Evolutionary conservation across 352 stramenopile genomes (phyloP).

Genomic region (Globisporangium mamillatum): DNA sequence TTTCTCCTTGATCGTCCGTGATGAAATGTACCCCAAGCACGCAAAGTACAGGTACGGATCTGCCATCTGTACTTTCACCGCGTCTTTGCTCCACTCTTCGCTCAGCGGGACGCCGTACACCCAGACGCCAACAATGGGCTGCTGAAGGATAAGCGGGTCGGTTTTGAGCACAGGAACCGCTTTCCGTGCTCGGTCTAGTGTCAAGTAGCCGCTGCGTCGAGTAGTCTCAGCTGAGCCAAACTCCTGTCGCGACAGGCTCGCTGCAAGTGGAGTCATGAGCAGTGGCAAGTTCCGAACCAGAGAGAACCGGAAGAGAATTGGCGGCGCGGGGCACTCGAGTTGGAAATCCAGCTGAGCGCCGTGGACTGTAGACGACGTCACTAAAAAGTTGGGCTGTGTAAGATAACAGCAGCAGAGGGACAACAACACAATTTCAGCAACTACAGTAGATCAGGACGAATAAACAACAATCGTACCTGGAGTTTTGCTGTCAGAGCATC

Average conservation of each 20-base stretch:
- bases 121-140: slow-evolving; percentile 72
- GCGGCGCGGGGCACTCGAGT: slow-evolving; percentile 34
- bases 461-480: slow-evolving; percentile 15
- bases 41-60: slow-evolving; percentile 61
- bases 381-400: slow-evolving; percentile 25
- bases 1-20: slow-evolving; percentile 55
- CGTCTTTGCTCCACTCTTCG: slow-evolving; percentile 43
- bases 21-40: slow-evolving; percentile 54
- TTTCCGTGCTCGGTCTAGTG: slow-evolving; percentile 71
- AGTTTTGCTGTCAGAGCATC: slow-evolving; percentile 35
- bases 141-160: slow-evolving; percentile 63
- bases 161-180: slow-evolving; percentile 70
- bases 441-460: neutral
- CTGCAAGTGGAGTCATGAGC: slow-evolving; percentile 71
- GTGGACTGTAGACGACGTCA: slow-evolving; percentile 34
- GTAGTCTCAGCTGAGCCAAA: slow-evolving; percentile 32
- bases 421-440: no score
- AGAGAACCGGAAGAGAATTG: slow-evolving; percentile 46
- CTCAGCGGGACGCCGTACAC: slow-evolving; percentile 61
- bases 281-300: slow-evolving; percentile 70
- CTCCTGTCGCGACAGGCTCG: slow-evolving; percentile 53
- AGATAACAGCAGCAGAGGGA: no score
- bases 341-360: slow-evolving; percentile 43
- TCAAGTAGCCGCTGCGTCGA: slow-evolving; percentile 59
- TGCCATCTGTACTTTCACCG: slow-evolving; percentile 29